Base-by-base conservation (phyloP, 2,329 filamentous ascomycete species). In the Cladorrhinum sp. region DNA sequence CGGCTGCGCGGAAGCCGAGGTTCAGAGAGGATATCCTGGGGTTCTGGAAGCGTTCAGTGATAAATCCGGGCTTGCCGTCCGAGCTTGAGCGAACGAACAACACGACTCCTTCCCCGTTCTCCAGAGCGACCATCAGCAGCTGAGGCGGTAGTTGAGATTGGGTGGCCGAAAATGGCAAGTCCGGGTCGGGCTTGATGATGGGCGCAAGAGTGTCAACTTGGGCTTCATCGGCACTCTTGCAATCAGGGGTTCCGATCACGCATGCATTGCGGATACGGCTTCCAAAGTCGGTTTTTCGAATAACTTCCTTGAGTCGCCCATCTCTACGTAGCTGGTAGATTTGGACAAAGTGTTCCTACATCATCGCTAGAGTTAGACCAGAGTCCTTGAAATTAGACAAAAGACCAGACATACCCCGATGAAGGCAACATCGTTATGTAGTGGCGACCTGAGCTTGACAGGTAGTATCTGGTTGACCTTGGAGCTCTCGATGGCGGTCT, bases 351-450 rank as follows among this genome's bases (percentile, higher is more conserved):
- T 89, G 84, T 66, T 96, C 89, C 86, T 89, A 60, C 26, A 52
- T 23, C 9, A 26, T 26, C 33, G 60, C 49, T 53, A 9, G 23
- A 24, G 63, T 64, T 51, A 61, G 61, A 61, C 18, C 52, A 46
- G 58, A 21, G 54, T 55, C 33, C 20, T 20, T 21, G 20, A 42
- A 49, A 49, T 12, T 4, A 18, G n/a, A 16, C 10, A 2, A 42
- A 46, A 16, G 42, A 30, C 21, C 28, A 12, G 1, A 81, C 86
- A 75, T 80, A 89, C 87, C 58, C 92, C 91, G 60, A 99, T 82
- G 68, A 96, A 92, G 39, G 93, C 88, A 65, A 97, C 85, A 76
- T 98, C 93, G 67, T 95, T 92, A 62, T 86, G 80, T 49, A 81
- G 75, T 56, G 81, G 79, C 59, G 87, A 87, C 61, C 93, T 84